Base-by-base conservation (phyloP, 202 grass and related monocot genomes). In the Sporobolus alterniflorus region DNA sequence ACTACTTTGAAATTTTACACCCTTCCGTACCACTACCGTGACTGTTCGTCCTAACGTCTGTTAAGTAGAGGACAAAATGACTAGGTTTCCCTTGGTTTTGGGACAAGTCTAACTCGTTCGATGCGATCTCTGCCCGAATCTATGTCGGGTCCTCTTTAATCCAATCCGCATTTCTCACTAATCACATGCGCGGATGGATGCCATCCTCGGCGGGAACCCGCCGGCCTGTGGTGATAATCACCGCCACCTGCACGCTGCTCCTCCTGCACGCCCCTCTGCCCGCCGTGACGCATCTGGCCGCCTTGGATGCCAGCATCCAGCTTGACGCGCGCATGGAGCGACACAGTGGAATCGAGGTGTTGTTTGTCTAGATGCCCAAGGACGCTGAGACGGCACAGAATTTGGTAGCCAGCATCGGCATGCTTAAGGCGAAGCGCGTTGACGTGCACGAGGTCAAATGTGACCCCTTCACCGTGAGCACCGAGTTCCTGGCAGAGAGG, bases 281-380 rank as follows among this genome's bases (percentile, higher is more conserved):
- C 2, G 14, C 36, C 24, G n/a, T 18, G 21, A 54, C 61, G 74
- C 69, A 67, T 3, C 48, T 54, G 55, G 15, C 70, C 66, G 3
- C 52, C 63, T 10, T 0, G n/a, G 36, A 16, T 5, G 28, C 50
- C 42, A 54, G 83, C n/a, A 60, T 85, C 69, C 88, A 44, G 55
- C 79, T 93, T 40, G 81, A 93, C 79, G 83, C 93, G 76, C 83
- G 31, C 54, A 60, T 88, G 12, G 67, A 55, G 63, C 86, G 32
- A 25, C 77, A 64, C 68, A 93, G 87, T 42, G 79, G 90, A 32
- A 91, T 90, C 56, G 89, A 95, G 78, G 78, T 93, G 71, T 80
- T 98, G 82, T 98, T 96, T 85, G 91, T 98, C 54, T 93, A 96
- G 78, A 98, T 98, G 96, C 82, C 90, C 49, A 96, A 84, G 80